Percentiles rank a stretch among this genome's conserved stretches.
Evolutionary conservation across 176 grass and related monocot species (phyloP).

Genomic region (Musa itinerans): DNA sequence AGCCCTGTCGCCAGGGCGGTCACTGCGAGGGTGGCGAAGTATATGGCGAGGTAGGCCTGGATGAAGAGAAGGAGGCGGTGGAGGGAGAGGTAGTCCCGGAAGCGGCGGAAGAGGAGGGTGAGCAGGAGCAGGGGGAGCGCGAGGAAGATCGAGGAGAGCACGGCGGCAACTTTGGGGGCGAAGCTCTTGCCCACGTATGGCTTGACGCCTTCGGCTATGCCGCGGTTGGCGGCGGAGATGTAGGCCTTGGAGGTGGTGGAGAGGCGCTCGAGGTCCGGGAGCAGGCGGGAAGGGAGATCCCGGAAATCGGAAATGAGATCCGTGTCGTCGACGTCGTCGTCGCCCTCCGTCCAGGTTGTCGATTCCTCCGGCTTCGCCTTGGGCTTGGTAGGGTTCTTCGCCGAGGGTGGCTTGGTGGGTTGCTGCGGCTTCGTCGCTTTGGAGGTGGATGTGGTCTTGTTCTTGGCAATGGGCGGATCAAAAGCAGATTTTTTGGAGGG

Average conservation of each 20-base stretch:
- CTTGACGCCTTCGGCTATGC: conserved; percentile 55
- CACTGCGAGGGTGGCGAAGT: conserved; percentile 79
- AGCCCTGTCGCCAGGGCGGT: conserved; percentile 68
- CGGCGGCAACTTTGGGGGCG: conserved; percentile 42
- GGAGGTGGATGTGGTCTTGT: not conserved
- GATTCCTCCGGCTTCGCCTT: conserved; percentile 25
- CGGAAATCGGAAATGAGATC: conserved; percentile 74
- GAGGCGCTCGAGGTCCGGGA: conserved; percentile 81
- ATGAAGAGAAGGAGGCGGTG: conserved; percentile 60
- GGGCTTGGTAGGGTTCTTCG: conserved; percentile 17
- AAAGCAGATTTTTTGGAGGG: conserved; percentile 29
- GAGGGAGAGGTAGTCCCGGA: conserved; percentile 62
- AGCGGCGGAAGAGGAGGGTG: conserved; percentile 49
- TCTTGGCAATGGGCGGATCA: not conserved
- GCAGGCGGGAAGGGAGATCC: conserved; percentile 44
- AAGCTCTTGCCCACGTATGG: conserved; percentile 60
- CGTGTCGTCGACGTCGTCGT: conserved; percentile 24
- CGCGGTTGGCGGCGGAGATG: conserved; percentile 71
- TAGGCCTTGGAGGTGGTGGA: conserved; percentile 76
- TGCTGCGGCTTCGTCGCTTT: not conserved
- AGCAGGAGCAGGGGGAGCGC: conserved; percentile 61
- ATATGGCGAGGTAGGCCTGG: conserved; percentile 97
- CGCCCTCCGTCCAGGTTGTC: conserved; percentile 33
- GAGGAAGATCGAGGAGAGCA: conserved; percentile 48
- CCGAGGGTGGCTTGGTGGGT: not conserved